Base-by-base conservation (phyloP, 164 flowering plant genomes). In the Vitis rotundifolia region DNA sequence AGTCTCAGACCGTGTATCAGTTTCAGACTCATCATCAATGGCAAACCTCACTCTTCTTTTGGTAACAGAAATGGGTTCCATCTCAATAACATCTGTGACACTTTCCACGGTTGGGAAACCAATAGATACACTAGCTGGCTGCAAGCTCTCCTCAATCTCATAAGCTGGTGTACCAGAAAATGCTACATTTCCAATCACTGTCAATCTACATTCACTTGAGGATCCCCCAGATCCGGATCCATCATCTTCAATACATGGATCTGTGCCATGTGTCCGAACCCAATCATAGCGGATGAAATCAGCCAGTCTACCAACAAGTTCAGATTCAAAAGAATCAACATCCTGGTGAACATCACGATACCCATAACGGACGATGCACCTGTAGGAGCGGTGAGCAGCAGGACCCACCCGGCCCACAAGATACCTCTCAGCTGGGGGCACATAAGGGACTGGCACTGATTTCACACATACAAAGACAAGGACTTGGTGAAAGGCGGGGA, bases 301-400 rank as follows among this genome's bases (percentile, higher is more conserved):
- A 13, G 88, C 88, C 61, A 91, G 81, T 69, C 72, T 75, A 8
- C 71, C 79, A 11, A 90, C 86, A 9, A 93, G 91, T 57, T 91
- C 91, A 0, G 92, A 66, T 73, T 93, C 98, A 58, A 93, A 93
- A 11, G 93, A 89, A 63, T 91, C 87, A 11, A 89, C 82, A 64
- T 93, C 98, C 71, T 90, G 95, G 75, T 90, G 97, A 61, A 91
- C 92, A 72, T 93, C 98, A 5, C 95, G 91, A 79, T 93, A 93
- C 22, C 98, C 98, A 68, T 93, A 93, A 4, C 97, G 89, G 52
- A 91, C 86, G 51, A 91, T 93, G 86, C 98, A 93, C 71, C 98
- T 72, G 73, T 93, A 93, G 13, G 92, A 88, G 11, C 95, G 86
- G 70, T 91, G 95, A 51, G 85, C 73, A 22, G 88, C 75, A 22